Evolutionary conservation across 2,329 filamentous ascomycete species (phyloP).

Genomic region (Calonectria hawksworthii): DNA sequence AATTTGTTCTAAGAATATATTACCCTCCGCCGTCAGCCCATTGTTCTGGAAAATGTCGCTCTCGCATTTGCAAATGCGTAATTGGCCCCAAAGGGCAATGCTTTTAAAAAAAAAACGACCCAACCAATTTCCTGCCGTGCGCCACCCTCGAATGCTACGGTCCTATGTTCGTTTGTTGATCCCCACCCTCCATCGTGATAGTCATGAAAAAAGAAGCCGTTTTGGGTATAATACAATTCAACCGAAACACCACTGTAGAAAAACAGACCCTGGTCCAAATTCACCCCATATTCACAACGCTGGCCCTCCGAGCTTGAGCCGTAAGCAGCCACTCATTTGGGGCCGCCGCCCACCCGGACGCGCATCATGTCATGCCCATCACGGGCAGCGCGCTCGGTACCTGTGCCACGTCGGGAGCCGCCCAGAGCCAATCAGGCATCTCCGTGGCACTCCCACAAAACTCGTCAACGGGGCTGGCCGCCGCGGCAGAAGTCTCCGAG

Average conservation of each 20-base stretch:
- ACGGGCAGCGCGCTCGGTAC: slow-evolving; percentile 22
- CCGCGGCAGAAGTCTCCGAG: slow-evolving; percentile 33
- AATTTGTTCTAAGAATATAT: slow-evolving; percentile 11
- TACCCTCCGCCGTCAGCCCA: slow-evolving; percentile 4
- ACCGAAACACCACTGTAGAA: slow-evolving; percentile 12
- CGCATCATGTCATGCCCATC: slow-evolving; percentile 36
- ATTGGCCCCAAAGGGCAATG: not conserved
- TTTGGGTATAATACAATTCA: slow-evolving; percentile 31
- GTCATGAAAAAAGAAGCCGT: slow-evolving; percentile 31
- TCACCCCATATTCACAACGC: slow-evolving; percentile 8
- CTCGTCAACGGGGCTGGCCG: slow-evolving; percentile 34
- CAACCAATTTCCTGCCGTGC: slow-evolving; percentile 9
- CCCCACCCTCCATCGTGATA: slow-evolving; percentile 18
- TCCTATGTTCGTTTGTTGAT: not conserved
- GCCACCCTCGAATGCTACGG: slow-evolving; percentile 1
- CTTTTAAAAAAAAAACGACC: not conserved
- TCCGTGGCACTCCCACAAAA: slow-evolving; percentile 36
- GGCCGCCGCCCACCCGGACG: not conserved
- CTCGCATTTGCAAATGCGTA: not conserved
- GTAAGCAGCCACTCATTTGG: slow-evolving; percentile 28
- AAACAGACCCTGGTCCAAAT: slow-evolving; percentile 20
- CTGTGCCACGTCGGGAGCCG: slow-evolving; percentile 29
- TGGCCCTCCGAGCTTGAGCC: not conserved
- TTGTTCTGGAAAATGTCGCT: slow-evolving; percentile 17
- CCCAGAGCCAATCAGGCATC: slow-evolving; percentile 41